Evolutionary conservation across 148 eudicot species (phyloP).

Genomic region (Nyssa sinensis): DNA sequence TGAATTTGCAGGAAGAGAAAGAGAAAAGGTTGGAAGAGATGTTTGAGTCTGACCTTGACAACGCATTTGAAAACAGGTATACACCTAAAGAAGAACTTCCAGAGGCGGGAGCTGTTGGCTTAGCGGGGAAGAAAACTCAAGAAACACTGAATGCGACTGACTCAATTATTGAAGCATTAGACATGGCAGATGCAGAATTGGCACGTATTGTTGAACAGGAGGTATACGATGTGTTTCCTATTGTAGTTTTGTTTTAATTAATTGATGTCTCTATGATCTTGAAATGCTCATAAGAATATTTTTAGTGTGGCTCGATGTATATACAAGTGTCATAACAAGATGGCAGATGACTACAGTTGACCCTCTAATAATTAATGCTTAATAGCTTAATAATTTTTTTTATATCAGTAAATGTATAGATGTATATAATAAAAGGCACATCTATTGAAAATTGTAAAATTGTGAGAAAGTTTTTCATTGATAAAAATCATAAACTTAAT

Average conservation of each 20-base stretch:
- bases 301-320: no score
- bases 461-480: no score
- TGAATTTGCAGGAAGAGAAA: slow-evolving; percentile 81
- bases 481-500: no score
- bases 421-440: no score
- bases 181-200: slow-evolving; percentile 79
- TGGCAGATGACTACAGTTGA: no score
- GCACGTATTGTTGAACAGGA: slow-evolving; percentile 82
- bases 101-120: slow-evolving; percentile 88
- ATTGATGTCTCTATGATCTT: neutral
- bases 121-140: slow-evolving; percentile 89
- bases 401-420: no score
- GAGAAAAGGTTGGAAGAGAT: slow-evolving; percentile 94
- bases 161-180: slow-evolving; percentile 84
- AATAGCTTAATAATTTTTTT: no score
- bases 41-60: slow-evolving; percentile 82
- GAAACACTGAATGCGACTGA: slow-evolving; percentile 86
- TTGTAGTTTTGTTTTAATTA: neutral
- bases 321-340: no score
- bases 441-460: no score
- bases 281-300: neutral
- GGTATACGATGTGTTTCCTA: slow-evolving; percentile 32
- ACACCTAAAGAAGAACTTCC: slow-evolving; percentile 83
- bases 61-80: slow-evolving; percentile 56
- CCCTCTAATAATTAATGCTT: no score